Conservation (phyloP, 495 filamentous ascomycete species). For the Tuber magnatum region DNA sequence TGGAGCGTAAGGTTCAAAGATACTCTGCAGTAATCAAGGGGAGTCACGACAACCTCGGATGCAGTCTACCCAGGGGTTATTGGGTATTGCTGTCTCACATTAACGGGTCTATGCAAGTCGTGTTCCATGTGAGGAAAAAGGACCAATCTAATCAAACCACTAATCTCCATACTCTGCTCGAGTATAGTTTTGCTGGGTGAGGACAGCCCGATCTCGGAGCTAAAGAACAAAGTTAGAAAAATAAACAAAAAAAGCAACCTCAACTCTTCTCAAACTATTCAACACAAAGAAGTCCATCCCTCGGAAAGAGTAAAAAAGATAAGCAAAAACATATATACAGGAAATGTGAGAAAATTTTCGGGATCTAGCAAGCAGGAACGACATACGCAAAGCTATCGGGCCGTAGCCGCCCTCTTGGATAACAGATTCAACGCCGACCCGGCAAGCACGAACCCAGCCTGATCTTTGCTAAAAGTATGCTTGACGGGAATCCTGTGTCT, state of each 20-base stretch:
- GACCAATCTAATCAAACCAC: not conserved
- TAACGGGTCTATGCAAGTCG: not conserved
- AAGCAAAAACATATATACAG: not conserved
- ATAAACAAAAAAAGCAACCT: too few species aligned
- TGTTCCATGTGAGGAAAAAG: not conserved
- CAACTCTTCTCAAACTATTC: not conserved
- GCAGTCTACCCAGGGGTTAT: not conserved
- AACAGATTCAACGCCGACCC: constrained; percentile 83
- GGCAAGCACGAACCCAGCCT: constrained; percentile 82
- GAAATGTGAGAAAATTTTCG: not conserved
- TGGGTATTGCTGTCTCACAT: not conserved
- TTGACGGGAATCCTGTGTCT: constrained; percentile 55
- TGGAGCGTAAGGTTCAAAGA: not conserved
- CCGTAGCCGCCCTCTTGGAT: not conserved
- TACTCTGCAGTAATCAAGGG: not conserved
- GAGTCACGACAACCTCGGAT: not conserved
- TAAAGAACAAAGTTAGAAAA: not conserved
- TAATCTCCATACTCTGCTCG: not conserved
- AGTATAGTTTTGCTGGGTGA: not conserved
- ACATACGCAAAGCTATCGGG: not conserved
- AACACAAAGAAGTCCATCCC: not conserved
- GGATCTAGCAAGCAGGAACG: not conserved
- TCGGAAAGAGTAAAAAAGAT: not conserved
- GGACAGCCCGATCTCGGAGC: not conserved
- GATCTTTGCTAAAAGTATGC: constrained; percentile 79